A percentile compares a stretch with the other conserved stretches of the same genome.
Conservation (phyloP, 768 basidiomycete genomes). For the Amanita brunnescens region DNA sequence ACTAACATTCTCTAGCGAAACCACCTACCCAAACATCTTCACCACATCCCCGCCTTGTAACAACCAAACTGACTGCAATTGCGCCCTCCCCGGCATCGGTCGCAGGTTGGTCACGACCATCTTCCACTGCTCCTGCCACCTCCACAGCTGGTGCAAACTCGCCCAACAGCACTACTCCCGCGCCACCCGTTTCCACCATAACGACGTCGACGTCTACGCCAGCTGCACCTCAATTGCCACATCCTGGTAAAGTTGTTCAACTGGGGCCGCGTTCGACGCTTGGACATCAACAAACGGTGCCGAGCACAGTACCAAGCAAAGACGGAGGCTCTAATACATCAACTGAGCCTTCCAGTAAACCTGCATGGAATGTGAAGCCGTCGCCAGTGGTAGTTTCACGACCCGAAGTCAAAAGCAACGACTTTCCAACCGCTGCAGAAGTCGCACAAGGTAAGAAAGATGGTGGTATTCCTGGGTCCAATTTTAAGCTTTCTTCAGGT, state of each 20-base stretch:
- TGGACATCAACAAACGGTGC: slow-evolving; percentile 20
- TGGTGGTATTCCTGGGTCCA: background rate
- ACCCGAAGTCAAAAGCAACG: slow-evolving; percentile 40
- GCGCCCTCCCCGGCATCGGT: slow-evolving; percentile 48
- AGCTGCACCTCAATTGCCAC: slow-evolving; percentile 43
- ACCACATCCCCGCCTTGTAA: slow-evolving; percentile 75
- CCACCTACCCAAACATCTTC: slow-evolving; percentile 43
- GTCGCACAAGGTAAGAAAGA: slow-evolving; percentile 67
- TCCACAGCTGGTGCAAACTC: slow-evolving; percentile 29
- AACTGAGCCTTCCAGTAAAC: slow-evolving; percentile 27
- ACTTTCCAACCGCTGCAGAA: slow-evolving; percentile 97
- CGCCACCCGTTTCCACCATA: slow-evolving; percentile 26
- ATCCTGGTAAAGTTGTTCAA: slow-evolving; percentile 59
- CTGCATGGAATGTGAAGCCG: slow-evolving; percentile 62
- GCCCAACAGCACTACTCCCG: slow-evolving; percentile 35
- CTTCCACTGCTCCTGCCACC: slow-evolving; percentile 59
- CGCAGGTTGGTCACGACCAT: slow-evolving; percentile 73
- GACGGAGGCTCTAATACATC: background rate
- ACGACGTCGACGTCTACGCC: slow-evolving; percentile 19
- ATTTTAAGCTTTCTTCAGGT: slow-evolving; percentile 14
- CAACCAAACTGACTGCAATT: slow-evolving; percentile 74
- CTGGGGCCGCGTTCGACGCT: slow-evolving; percentile 45
- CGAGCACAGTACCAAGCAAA: slow-evolving; percentile 21
- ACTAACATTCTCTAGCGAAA: slow-evolving; percentile 35
- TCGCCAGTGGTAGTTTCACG: slow-evolving; percentile 26